A percentile compares a stretch with the other conserved stretches of the same genome.
Evolutionary conservation across 1,284 basidiomycete species (phyloP).

Genomic region (Irpex sp.): DNA sequence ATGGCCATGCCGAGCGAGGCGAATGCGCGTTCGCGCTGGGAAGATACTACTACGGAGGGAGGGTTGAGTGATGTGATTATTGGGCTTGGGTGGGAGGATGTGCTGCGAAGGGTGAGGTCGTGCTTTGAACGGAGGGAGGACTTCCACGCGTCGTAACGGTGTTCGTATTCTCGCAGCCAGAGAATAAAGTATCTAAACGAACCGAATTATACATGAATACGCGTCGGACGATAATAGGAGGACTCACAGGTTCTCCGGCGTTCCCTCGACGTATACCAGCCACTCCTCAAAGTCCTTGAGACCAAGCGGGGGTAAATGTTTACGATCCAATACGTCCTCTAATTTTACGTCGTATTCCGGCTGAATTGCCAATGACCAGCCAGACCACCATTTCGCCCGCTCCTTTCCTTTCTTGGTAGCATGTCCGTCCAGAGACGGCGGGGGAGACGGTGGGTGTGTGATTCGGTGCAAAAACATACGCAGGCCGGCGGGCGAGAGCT

Average conservation of each 20-base stretch:
- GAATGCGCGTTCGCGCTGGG: neutral
- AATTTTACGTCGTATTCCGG: constrained; percentile 47
- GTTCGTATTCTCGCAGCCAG: constrained; percentile 65
- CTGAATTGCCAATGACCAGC: constrained; percentile 26
- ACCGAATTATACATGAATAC: neutral
- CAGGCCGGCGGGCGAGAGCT: constrained; percentile 38
- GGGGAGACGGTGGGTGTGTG: constrained; percentile 8
- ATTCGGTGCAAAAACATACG: constrained; percentile 43
- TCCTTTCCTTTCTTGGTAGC: constrained; percentile 4
- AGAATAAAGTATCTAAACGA: constrained; percentile 59
- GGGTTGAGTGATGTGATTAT: neutral
- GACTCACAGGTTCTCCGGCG: constrained; percentile 62
- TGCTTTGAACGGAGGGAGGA: constrained; percentile 30
- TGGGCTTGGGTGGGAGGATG: neutral
- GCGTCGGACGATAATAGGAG: neutral
- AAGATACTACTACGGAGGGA: neutral
- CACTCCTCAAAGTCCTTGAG: constrained; percentile 80
- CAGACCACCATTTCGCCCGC: constrained; percentile 3
- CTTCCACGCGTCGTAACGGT: constrained; percentile 55
- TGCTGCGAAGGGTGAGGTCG: constrained; percentile 1
- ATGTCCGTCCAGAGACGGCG: neutral
- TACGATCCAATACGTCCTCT: constrained; percentile 63
- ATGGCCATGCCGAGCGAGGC: constrained; percentile 18
- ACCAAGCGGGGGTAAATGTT: constrained; percentile 67
- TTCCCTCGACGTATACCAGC: constrained; percentile 66